phyloP scores from a whole-genome alignment of 768 basidiomycete species.

The Cantharellus anzutake region DNA sequence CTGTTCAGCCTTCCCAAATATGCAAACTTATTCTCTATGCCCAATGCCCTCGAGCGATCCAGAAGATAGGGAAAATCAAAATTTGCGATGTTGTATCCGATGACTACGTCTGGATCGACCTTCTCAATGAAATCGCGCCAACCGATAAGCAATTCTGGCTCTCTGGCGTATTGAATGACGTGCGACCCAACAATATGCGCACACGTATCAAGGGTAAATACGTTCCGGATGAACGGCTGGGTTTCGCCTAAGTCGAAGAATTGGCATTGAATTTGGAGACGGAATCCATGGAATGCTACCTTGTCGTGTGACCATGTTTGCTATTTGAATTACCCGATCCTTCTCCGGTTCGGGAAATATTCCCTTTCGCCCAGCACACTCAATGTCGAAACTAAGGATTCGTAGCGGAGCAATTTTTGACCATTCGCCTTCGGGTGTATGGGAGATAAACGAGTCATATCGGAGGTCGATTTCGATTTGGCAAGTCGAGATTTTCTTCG shows the following conservation, averaged over 20 bases:
- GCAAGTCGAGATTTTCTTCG: constrained; percentile 53
- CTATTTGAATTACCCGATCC: constrained; percentile 97
- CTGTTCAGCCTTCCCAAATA: constrained; percentile 60
- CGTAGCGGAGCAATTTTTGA: constrained; percentile 82
- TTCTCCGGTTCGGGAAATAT: constrained; percentile 82
- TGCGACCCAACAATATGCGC: constrained; percentile 96
- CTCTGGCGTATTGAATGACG: constrained; percentile 66
- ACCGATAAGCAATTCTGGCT: constrained; percentile 48
- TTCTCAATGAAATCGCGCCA: constrained; percentile 83
- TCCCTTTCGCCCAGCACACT: constrained; percentile 94
- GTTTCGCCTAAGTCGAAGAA: constrained; percentile 41
- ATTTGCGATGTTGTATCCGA: constrained; percentile 85
- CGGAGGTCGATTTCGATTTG: constrained; percentile 81
- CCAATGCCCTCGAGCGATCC: constrained; percentile 75
- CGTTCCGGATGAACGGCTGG: constrained; percentile 87
- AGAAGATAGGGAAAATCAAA: constrained; percentile 97
- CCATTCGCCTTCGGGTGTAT: constrained; percentile 84
- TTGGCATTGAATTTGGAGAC: not conserved
- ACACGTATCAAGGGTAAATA: constrained; percentile 91
- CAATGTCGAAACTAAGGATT: constrained; percentile 95
- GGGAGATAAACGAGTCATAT: constrained; percentile 72
- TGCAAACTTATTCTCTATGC: constrained; percentile 39
- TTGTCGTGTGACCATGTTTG: constrained; percentile 97
- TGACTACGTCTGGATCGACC: constrained; percentile 89
- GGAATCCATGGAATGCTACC: constrained; percentile 26